phyloP scores from a whole-genome alignment of 495 filamentous ascomycete genomes.

The Pseudoneurospora amorphoporcata region DNA sequence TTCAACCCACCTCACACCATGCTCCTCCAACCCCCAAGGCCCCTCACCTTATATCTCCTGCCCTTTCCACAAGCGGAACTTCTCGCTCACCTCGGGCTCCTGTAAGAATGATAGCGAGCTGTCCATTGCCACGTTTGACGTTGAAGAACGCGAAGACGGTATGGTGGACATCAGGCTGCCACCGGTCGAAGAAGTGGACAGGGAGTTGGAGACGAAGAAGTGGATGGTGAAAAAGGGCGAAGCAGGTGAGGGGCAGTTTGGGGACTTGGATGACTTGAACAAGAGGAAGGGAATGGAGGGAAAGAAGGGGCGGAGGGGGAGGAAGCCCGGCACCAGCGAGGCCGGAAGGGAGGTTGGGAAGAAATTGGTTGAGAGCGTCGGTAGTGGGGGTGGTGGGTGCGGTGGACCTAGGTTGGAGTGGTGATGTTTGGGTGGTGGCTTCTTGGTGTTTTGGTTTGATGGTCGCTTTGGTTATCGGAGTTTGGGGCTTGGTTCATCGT shows the following conservation, averaged over 20 bases:
- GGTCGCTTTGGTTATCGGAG: not conserved
- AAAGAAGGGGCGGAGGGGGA: constrained; percentile 29
- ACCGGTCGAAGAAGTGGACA: constrained; percentile 76
- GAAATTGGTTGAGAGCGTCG: constrained; percentile 33
- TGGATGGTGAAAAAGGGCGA: constrained; percentile 79
- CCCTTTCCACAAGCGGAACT: constrained; percentile 91
- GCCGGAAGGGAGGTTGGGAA: constrained; percentile 24
- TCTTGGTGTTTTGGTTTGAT: not conserved
- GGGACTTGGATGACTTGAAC: constrained; percentile 57
- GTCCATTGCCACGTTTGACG: constrained; percentile 78
- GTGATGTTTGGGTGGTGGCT: not conserved
- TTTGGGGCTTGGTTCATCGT: not conserved
- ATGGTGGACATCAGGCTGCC: constrained; percentile 83
- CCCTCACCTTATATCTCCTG: constrained; percentile 71
- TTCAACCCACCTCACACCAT: constrained; percentile 29
- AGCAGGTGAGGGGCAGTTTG: constrained; percentile 47
- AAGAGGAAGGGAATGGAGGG: not conserved
- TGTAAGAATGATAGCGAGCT: constrained; percentile 70
- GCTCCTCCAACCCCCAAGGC: constrained; percentile 25
- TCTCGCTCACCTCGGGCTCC: constrained; percentile 59
- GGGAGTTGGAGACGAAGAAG: constrained; percentile 64
- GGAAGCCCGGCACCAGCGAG: constrained; percentile 30
- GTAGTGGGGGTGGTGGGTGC: constrained; percentile 34
- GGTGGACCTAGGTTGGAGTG: constrained; percentile 53
- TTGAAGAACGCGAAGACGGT: constrained; percentile 68